Evolutionary conservation across 257 asterid genomes (phyloP), one percentile per base, ranked within the genome.

Genomic region (Anisodus acutangulus): DNA sequence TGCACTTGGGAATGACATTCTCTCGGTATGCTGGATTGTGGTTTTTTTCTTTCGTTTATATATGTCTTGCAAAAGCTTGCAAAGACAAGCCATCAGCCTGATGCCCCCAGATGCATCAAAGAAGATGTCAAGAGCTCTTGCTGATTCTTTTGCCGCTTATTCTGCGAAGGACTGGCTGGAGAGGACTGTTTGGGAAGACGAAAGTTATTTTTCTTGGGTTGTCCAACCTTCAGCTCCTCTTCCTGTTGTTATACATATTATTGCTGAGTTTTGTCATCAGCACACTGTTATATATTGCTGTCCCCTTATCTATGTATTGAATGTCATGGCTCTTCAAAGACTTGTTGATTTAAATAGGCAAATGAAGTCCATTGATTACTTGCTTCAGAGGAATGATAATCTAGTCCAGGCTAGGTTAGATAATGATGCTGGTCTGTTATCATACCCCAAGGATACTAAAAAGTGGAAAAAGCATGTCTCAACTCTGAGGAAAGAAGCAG

Each of bases 131-230:
- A 90, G 80, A 83, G 87, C 87, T 71, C 85, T 91, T 84, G 89
- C 90, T 86, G 98, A 93, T 88, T 81, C 90, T 53, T 83, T 86
- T 86, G 88, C 93, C 16, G 86, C 90, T 90, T 88, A 85, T 81
- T 88, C 97, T 78, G 97, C 97, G 78, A 91, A 86, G 84, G 99
- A 96, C 84, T 94, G 95, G 95, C 83, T 90, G 90, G 94, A 90
- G 70, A 87, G 88, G 87, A 58, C 88, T 85, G 89, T 81, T 88
- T 89, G 84, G 85, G 80, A 80, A 51, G 91, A 63, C 11, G 89
- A 91, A 89, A 93, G 94, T 83, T 91, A 89, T 84, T 89, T 94
- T 84, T 90, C 93, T 85, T 94, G 95, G 95, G 88, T 91, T 51
- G 49, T 86, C 85, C 89, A 85, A 69, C 95, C 95, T 72, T 91